These are phyloP conservation scores for Aspergillus ellipticus DNA, from an alignment of 495 filamentous ascomycete species.

Conservation along the genomic window DNA sequence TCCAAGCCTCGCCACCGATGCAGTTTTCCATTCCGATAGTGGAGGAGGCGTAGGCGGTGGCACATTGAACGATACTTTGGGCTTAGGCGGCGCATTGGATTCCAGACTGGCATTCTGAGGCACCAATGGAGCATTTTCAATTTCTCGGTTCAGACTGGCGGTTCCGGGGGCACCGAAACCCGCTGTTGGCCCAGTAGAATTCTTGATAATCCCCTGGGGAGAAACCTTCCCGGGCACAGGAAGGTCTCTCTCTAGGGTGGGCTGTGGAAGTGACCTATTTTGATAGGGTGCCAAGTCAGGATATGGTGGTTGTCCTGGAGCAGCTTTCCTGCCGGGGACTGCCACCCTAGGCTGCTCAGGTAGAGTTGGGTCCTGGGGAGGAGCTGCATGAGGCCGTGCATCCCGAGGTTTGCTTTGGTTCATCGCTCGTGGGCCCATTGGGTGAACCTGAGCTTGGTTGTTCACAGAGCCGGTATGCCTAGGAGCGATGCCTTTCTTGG, in stretches of 20 bases:
- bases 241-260: not conserved
- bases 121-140: constrained; percentile 14
- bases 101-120: constrained; percentile 20
- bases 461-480: constrained; percentile 32
- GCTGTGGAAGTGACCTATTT: not conserved
- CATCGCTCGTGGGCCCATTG: constrained; percentile 11
- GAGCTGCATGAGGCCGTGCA: not conserved
- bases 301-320: not conserved
- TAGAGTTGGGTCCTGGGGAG: not conserved
- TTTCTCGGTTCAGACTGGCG: constrained; percentile 12
- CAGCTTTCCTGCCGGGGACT: not conserved
- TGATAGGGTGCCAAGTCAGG: not conserved
- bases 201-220: not conserved
- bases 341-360: not conserved
- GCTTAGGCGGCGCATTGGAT: constrained; percentile 26
- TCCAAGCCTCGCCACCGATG: constrained; percentile 31
- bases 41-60: constrained; percentile 47
- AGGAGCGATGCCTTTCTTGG: constrained; percentile 25
- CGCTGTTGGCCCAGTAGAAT: not conserved
- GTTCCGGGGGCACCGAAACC: constrained; percentile 1
- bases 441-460: constrained; percentile 11
- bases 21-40: constrained; percentile 43
- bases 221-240: not conserved
- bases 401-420: constrained; percentile 14
- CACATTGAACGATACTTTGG: constrained; percentile 46